Evolutionary conservation across 352 stramenopile species (phyloP).

Genomic region (Phytopythium aichiense): DNA sequence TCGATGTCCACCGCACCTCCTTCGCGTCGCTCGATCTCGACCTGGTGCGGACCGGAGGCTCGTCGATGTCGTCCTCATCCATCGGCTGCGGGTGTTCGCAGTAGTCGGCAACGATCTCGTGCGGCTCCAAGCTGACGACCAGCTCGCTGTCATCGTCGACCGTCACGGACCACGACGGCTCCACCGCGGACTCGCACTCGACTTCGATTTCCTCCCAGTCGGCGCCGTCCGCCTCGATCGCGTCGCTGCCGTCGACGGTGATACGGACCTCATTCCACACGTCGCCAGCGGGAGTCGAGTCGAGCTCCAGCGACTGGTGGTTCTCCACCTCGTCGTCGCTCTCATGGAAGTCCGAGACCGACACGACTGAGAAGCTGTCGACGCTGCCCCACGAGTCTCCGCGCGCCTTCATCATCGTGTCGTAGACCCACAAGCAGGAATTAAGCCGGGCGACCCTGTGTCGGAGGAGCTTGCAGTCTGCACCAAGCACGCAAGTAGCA

Average conservation of each 20-base stretch:
- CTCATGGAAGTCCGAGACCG: slow-evolving; percentile 15
- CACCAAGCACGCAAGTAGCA: background rate
- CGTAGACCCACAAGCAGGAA: background rate
- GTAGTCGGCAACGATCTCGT: background rate
- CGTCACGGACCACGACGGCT: background rate
- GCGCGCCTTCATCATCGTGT: background rate
- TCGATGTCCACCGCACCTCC: slow-evolving; percentile 14
- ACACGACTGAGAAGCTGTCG: slow-evolving; percentile 33
- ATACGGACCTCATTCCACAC: slow-evolving; percentile 17
- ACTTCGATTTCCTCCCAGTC: slow-evolving; percentile 48
- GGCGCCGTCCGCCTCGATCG: slow-evolving; percentile 18
- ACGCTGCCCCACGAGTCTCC: slow-evolving; percentile 26
- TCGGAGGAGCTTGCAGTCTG: background rate
- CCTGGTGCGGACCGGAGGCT: background rate
- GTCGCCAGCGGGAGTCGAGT: slow-evolving; percentile 8
- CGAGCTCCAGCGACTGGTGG: no score
- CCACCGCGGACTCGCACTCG: background rate
- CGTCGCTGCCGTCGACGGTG: slow-evolving; percentile 15
- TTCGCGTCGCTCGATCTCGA: slow-evolving; percentile 27
- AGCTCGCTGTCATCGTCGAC: background rate
- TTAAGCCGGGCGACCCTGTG: background rate
- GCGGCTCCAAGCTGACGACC: slow-evolving; percentile 1
- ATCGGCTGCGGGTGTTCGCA: background rate
- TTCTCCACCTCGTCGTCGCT: slow-evolving; percentile 11
- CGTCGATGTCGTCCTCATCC: background rate